Percentiles rank a stretch among this genome's conserved stretches.
These are phyloP conservation scores for Microdochium trichocladiopsis DNA, from an alignment of 2,329 filamentous ascomycete species.

Conservation along the genomic window DNA sequence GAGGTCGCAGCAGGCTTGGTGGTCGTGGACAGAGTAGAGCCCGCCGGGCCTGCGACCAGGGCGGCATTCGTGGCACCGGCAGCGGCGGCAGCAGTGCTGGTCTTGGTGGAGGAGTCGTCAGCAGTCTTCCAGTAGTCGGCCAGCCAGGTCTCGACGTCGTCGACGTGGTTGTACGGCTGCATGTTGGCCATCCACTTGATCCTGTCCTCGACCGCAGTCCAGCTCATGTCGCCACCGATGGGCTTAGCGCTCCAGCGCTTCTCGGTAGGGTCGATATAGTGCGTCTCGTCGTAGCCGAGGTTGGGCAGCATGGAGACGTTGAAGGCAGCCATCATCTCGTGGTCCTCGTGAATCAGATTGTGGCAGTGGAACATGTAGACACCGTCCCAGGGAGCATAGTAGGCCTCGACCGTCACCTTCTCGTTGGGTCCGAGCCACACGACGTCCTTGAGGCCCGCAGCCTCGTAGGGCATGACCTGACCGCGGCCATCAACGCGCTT, in stretches of 20 bases:
- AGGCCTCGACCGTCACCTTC: constrained; percentile 39
- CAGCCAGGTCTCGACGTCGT: constrained; percentile 12
- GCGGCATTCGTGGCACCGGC: no score
- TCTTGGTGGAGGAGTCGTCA: no score
- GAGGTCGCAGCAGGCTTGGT: no score
- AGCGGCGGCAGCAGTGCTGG: no score
- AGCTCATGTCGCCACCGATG: constrained; percentile 13
- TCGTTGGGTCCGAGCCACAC: constrained; percentile 46
- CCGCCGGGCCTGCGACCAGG: no score
- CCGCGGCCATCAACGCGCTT: constrained; percentile 34
- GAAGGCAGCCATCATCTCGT: constrained; percentile 39
- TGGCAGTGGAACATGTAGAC: constrained; percentile 43
- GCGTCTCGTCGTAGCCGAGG: constrained; percentile 29
- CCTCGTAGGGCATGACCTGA: constrained; percentile 42
- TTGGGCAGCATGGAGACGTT: constrained; percentile 29
- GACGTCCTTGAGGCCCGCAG: constrained; percentile 48
- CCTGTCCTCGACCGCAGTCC: constrained; percentile 17
- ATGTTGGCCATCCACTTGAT: constrained; percentile 22
- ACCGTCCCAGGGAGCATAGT: constrained; percentile 46
- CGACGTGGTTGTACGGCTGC: constrained; percentile 24
- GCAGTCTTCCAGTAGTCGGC: not conserved
- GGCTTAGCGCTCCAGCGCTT: constrained; percentile 24
- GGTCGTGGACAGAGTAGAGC: no score
- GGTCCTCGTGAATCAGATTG: constrained; percentile 36
- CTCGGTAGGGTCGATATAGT: constrained; percentile 30